A percentile compares a stretch with the other conserved stretches of the same genome.
Evolutionary conservation across 2,329 filamentous ascomycete genomes (phyloP).

Genomic region (Aspergillus thermomutatus): DNA sequence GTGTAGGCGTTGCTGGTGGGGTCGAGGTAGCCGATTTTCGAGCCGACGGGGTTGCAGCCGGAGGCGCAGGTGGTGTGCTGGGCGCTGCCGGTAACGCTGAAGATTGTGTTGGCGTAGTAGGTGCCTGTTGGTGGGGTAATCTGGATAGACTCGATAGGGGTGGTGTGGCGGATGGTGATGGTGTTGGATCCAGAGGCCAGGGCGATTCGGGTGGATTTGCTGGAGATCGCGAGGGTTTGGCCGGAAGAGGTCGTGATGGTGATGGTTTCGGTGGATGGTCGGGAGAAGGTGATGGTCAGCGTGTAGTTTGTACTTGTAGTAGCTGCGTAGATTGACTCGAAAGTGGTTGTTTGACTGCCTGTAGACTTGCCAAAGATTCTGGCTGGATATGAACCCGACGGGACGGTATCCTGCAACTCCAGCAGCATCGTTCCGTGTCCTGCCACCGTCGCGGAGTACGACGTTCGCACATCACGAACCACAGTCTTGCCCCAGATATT

Average conservation of each 20-base stretch:
- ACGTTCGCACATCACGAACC: slow-evolving; percentile 18
- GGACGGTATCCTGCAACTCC: slow-evolving; percentile 24
- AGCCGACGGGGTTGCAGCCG: slow-evolving; percentile 43
- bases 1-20: slow-evolving; percentile 29
- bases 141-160: slow-evolving; percentile 17
- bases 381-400: slow-evolving; percentile 19
- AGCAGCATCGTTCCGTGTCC: slow-evolving; percentile 32
- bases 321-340: slow-evolving; percentile 25
- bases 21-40: slow-evolving; percentile 43
- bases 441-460: slow-evolving; percentile 22
- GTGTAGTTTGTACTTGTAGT: slow-evolving; percentile 26
- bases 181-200: slow-evolving; percentile 25
- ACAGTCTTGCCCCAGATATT: slow-evolving; percentile 28
- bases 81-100: slow-evolving; percentile 37
- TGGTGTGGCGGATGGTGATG: slow-evolving; percentile 18
- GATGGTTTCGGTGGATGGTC: neutral
- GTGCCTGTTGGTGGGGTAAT: slow-evolving; percentile 20
- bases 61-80: slow-evolving; percentile 33
- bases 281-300: slow-evolving; percentile 17
- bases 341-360: slow-evolving; percentile 11
- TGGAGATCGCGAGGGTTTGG: neutral
- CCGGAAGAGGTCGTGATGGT: slow-evolving; percentile 5
- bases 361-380: slow-evolving; percentile 9
- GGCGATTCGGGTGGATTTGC: slow-evolving; percentile 11
- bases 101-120: slow-evolving; percentile 43